Percentiles rank a stretch among this genome's conserved stretches.
These are phyloP conservation scores for Metschnikowia lochheadii DNA, from an alignment of 805 yeast genomes.

Conservation along the genomic window DNA sequence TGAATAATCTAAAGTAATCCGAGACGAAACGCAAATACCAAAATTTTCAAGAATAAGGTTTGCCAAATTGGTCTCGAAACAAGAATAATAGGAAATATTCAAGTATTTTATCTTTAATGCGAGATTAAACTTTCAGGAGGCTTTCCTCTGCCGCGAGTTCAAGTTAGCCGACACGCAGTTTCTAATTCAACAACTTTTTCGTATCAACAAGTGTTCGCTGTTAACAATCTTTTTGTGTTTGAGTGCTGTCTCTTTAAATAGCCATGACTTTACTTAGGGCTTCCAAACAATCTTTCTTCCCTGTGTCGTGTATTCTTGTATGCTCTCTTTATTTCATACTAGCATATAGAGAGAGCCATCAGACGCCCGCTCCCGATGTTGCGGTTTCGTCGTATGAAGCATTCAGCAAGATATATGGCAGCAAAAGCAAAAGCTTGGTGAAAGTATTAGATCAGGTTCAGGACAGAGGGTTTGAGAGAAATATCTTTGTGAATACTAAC, in stretches of 20 bases:
- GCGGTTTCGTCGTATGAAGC: not conserved
- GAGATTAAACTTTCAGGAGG: too few relatives aligned
- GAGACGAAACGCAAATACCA: too few relatives aligned
- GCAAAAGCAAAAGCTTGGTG: not conserved
- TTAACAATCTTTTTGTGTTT: not conserved
- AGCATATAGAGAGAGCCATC: not conserved
- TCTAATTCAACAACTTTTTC: too few relatives aligned
- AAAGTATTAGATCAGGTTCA: not conserved
- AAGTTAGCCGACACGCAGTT: too few relatives aligned
- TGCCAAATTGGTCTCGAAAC: too few relatives aligned
- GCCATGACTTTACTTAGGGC: not conserved
- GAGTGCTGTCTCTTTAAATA: not conserved
- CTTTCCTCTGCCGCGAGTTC: too few relatives aligned
- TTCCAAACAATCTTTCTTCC: not conserved
- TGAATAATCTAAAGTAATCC: too few relatives aligned
- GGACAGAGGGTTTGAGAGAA: not conserved
- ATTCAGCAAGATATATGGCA: not conserved
- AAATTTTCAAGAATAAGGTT: too few relatives aligned
- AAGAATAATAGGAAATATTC: too few relatives aligned
- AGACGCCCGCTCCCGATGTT: not conserved
- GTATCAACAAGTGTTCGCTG: too few relatives aligned
- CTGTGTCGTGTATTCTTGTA: not conserved
- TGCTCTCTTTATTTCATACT: not conserved
- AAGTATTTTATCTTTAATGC: too few relatives aligned
- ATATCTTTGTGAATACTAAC: slow-evolving; percentile 1